Evolutionary conservation across 1,284 basidiomycete species (phyloP).

Genomic region (Ceratobasidium sp.): DNA sequence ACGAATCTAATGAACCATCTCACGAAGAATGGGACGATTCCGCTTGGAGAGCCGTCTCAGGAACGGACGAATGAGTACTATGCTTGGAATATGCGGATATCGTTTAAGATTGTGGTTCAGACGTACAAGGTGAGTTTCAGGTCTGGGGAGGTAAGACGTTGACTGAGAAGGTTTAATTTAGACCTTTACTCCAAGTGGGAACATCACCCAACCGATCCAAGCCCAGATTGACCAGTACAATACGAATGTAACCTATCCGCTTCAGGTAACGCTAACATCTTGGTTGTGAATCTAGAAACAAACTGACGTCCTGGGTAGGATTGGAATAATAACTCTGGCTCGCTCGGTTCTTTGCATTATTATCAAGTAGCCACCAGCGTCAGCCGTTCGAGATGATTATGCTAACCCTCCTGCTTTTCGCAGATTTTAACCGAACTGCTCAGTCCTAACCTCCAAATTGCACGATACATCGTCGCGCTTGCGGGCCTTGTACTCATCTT

Average conservation of each 20-base stretch:
- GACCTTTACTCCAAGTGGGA: slow-evolving; percentile 12
- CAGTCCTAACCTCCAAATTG: slow-evolving; percentile 12
- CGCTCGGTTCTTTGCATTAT: slow-evolving; percentile 20
- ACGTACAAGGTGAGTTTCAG: slow-evolving; percentile 1
- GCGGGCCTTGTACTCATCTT: slow-evolving; percentile 9
- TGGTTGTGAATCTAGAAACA: no score
- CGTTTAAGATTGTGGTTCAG: slow-evolving; percentile 30
- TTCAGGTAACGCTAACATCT: neutral
- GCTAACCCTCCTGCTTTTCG: neutral
- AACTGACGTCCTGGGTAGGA: slow-evolving; percentile 3
- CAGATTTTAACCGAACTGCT: slow-evolving; percentile 34
- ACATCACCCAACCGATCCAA: slow-evolving; percentile 11
- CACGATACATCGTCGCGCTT: slow-evolving; percentile 27
- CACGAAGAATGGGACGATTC: slow-evolving; percentile 14
- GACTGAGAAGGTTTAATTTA: neutral
- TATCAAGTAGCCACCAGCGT: slow-evolving; percentile 1
- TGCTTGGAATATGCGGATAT: slow-evolving; percentile 32
- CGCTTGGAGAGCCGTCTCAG: slow-evolving; percentile 4
- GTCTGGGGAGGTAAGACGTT: neutral
- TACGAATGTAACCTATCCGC: slow-evolving; percentile 27
- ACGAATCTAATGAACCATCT: slow-evolving; percentile 16
- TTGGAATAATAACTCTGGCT: slow-evolving; percentile 19
- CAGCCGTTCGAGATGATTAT: neutral
- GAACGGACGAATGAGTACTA: slow-evolving; percentile 26
- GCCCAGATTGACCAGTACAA: slow-evolving; percentile 29